Evolutionary conservation across 352 stramenopile species (phyloP), one percentile per base, ranked within the genome.

Genomic region (Pythium folliculosum): DNA sequence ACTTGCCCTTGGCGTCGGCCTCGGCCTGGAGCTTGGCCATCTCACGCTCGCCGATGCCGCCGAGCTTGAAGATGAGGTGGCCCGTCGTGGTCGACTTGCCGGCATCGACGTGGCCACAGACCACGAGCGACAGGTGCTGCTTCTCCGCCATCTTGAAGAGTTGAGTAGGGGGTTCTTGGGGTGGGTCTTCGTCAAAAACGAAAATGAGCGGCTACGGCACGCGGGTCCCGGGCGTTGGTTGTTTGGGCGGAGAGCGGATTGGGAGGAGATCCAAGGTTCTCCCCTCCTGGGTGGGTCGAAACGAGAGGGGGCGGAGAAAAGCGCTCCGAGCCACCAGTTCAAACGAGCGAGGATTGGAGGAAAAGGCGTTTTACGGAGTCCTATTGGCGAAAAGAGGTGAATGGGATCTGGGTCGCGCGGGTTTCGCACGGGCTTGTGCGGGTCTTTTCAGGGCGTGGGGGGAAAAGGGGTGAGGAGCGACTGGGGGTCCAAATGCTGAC

Each of bases 1-100:
- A 87, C 82, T 99, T 99, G 63, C 97, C 97, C 80, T 99, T 96
- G 38, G 80, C 89, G 50, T 77, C 70, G 60, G 97, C 94, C 80
- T 99, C 97, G 72, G 98, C 98, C 86, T 99, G 94, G 77, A 97
- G 98, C 82, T 99, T 99, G 76, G 99, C 97, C 78, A 99, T 99
- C 25, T 96, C 98, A 89, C 94, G 92, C 86, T 99, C 97, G 84
- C 99, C 94, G 73, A 99, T 98, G 72, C 94, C 93, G 73, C 97
- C 97, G 85, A 95, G 98, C 88, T 99, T 99, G 92, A 99, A 99
- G 77, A 99, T 99, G 57, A 99, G 81, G 82, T 99, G 97, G 69
- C 97, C 97, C 16, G 95, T 98, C 47, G 95, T 99, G 32, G 98
- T 99, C 54, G 97, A 99, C 87, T 99, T 99, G 63, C 98, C 97